These are phyloP conservation scores for Ascomycota sp. DNA, from an alignment of 2,329 filamentous ascomycete genomes.

Conservation along the genomic window DNA sequence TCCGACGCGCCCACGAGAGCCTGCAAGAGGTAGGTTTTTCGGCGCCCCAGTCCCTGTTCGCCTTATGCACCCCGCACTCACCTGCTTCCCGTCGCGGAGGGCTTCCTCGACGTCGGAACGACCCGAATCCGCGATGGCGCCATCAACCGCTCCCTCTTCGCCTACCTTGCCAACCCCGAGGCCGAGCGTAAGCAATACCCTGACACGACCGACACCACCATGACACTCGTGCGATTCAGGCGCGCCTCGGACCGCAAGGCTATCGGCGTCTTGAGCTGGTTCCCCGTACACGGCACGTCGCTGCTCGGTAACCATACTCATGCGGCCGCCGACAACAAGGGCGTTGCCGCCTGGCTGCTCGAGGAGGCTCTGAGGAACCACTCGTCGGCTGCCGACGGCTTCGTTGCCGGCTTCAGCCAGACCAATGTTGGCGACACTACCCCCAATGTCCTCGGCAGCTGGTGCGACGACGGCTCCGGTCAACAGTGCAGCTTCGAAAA, in stretches of 20 bases:
- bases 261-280: constrained; percentile 71
- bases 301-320: constrained; percentile 81
- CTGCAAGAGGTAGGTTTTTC: constrained; percentile 18
- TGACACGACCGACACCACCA: constrained; percentile 25
- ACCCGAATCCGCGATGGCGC: constrained; percentile 54
- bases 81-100: too few species aligned
- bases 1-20: constrained; percentile 48
- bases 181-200: constrained; percentile 50
- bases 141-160: constrained; percentile 70
- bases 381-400: constrained; percentile 34
- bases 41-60: background rate
- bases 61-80: too few species aligned
- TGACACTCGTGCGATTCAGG: constrained; percentile 62
- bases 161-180: constrained; percentile 69
- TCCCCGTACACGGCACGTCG: constrained; percentile 77
- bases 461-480: constrained; percentile 67
- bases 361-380: constrained; percentile 43
- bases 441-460: constrained; percentile 70
- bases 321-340: constrained; percentile 88
- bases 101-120: constrained; percentile 46
- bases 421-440: constrained; percentile 78
- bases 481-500: constrained; percentile 52
- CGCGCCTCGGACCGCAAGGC: constrained; percentile 52
- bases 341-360: constrained; percentile 67
- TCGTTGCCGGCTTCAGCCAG: constrained; percentile 82